Base-by-base conservation (phyloP, 345 rosid species). In the Acer negundo region DNA sequence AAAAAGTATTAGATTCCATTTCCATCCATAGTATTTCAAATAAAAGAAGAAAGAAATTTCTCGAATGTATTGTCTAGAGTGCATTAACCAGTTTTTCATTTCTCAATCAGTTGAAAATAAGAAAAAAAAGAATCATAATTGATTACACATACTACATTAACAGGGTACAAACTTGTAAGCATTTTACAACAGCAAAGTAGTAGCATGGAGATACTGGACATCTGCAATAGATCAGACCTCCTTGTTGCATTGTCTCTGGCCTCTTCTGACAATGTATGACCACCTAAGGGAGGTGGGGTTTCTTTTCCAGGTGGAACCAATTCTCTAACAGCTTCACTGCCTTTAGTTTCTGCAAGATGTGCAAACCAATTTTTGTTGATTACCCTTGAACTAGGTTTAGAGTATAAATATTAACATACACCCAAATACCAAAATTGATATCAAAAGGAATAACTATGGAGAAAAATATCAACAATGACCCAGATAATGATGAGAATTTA, bases 281-380 rank as follows among this genome's bases (percentile, higher is more conserved):
- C 91, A 81, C 94, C 94, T 76, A 95, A 80, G n/a, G 90, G 84
- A 42, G 72, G 79, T 76, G 98, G 98, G 23, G 90, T 77, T 58
- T 82, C 89, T 81, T 90, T 87, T 78, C 97, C 98, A 0, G 92
- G 92, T 49, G 90, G 90, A 86, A 87, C 82, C 88, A 92, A 84
- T 72, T 84, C 83, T 80, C 87, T 87, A 67, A 87, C 81, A 82
- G 89, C 92, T 80, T 89, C 90, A 62, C 79, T 69, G 71, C 92
- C 84, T 84, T 77, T 92, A 65, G 79, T 74, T 84, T 89, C 98
- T 95, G 90, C 79, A 78, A 79, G 56, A 84, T 22, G 71, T 7
- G 42, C 16, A 84, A 56, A 31, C 3, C 58, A 16, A 3, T 53
- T 51, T 51, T 53, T 17, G 10, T 3, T 65, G 44, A 65, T 35